Evolutionary conservation across 2,329 filamentous ascomycete genomes (phyloP).

Genomic region (Apiospora hydei): DNA sequence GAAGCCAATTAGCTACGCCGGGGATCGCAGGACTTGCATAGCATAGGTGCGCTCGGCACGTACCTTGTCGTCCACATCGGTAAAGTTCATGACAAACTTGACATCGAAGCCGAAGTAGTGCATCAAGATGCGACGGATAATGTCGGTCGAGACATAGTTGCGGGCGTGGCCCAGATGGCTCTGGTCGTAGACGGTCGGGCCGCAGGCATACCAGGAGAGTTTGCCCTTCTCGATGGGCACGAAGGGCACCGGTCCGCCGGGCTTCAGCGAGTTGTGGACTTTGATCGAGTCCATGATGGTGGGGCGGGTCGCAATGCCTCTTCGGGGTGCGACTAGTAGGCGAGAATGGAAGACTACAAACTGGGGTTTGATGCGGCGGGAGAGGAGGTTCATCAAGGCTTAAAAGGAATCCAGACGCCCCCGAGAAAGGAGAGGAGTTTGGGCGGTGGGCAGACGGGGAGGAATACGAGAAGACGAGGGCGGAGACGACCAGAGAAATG

Average conservation of each 20-base stretch:
- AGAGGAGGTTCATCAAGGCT: conserved; percentile 44
- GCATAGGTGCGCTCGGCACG: conserved; percentile 63
- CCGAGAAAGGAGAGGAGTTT: conserved; percentile 26
- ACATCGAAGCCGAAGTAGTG: conserved; percentile 86
- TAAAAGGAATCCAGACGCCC: conserved; percentile 23
- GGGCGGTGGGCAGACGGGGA: conserved; percentile 31
- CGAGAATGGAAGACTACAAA: conserved; percentile 31
- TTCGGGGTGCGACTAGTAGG: conserved; percentile 28
- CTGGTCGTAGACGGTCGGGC: conserved; percentile 82
- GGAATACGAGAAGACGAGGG: conserved; percentile 29
- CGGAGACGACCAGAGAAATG: conserved; percentile 20
- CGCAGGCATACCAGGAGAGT: conserved; percentile 88
- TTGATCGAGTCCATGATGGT: conserved; percentile 67
- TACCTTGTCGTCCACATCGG: conserved; percentile 81
- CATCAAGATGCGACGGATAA: conserved; percentile 81
- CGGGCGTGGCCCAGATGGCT: conserved; percentile 81
- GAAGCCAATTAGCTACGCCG: conserved; percentile 59
- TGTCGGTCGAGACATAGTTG: conserved; percentile 92
- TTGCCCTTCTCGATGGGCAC: conserved; percentile 74
- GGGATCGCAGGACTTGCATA: conserved; percentile 53
- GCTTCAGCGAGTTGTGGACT: conserved; percentile 80
- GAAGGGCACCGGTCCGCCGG: conserved; percentile 77
- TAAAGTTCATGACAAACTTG: conserved; percentile 92
- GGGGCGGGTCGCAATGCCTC: conserved; percentile 46
- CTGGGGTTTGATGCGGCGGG: conserved; percentile 37